Evolutionary conservation across 192 early-diverging fungal genomes (phyloP).

Genomic region (Glomus cerebriforme): DNA sequence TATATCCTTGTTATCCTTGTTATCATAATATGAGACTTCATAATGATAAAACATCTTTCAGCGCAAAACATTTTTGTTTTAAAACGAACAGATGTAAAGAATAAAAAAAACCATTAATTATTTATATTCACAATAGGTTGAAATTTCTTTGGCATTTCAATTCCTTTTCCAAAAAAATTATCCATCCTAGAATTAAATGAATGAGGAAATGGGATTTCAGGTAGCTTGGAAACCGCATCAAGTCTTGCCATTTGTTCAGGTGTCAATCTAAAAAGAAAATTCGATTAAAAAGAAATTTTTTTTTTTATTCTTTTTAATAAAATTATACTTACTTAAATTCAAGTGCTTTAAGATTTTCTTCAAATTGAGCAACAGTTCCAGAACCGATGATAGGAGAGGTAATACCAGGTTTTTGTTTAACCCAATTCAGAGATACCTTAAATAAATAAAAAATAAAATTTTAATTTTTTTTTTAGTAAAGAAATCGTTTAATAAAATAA

Average conservation of each 20-base stretch:
- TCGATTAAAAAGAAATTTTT: neutral
- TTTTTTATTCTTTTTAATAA: neutral
- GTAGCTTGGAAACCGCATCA: neutral
- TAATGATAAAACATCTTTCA: too few species aligned
- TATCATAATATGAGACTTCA: too few species aligned
- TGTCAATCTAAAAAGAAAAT: neutral
- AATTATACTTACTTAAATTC: constrained; percentile 33
- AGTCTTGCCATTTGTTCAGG: neutral
- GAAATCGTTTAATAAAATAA: neutral
- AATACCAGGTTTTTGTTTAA: constrained; percentile 43
- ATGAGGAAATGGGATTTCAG: neutral
- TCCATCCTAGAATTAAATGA: too few species aligned
- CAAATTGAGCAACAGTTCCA: constrained; percentile 37
- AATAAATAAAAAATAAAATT: too few species aligned
- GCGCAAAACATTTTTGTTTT: too few species aligned
- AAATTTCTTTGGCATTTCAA: too few species aligned
- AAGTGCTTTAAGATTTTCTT: constrained; percentile 40
- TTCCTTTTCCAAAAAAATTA: too few species aligned
- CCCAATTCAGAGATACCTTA: constrained; percentile 47
- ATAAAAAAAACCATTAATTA: too few species aligned
- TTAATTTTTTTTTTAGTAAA: too few species aligned
- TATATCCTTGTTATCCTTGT: too few species aligned
- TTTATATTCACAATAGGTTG: too few species aligned
- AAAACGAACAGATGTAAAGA: too few species aligned
- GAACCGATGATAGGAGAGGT: constrained; percentile 43